phyloP scores from a whole-genome alignment of 352 stramenopile genomes.

The Globisporangium abappressorium region DNA sequence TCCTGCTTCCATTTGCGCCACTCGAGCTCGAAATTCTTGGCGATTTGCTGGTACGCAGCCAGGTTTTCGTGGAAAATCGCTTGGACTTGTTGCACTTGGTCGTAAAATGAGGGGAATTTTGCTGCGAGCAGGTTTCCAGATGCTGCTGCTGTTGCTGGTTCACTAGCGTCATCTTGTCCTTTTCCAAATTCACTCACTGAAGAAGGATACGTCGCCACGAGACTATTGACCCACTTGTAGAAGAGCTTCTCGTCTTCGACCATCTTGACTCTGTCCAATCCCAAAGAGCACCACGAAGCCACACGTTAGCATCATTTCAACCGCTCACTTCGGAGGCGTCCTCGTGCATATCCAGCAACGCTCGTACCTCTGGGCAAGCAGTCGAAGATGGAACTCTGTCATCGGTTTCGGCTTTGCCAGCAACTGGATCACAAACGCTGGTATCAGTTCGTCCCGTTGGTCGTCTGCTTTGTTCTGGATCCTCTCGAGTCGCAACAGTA shows the following conservation, averaged over 20 bases:
- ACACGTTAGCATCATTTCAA: neutral
- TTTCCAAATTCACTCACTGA: neutral
- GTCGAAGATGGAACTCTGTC: constrained; percentile 39
- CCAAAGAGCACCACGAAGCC: neutral
- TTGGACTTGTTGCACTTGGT: constrained; percentile 30
- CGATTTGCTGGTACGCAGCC: constrained; percentile 28
- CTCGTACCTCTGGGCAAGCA: constrained; percentile 37
- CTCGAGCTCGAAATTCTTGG: constrained; percentile 28
- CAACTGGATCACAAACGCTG: constrained; percentile 41
- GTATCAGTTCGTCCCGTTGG: constrained; percentile 28
- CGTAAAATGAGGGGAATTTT: constrained; percentile 16
- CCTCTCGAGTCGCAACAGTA: constrained; percentile 34
- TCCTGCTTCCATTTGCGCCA: constrained; percentile 38
- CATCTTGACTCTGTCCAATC: constrained; percentile 46
- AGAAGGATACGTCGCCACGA: constrained; percentile 25
- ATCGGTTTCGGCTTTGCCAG: constrained; percentile 25
- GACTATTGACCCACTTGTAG: constrained; percentile 70
- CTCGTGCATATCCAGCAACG: neutral
- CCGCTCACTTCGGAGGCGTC: neutral
- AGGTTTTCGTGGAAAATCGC: constrained; percentile 26
- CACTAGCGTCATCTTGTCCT: neutral
- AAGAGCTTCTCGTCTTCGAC: constrained; percentile 57
- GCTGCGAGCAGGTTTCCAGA: neutral
- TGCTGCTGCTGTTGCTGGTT: neutral
- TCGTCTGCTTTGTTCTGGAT: constrained; percentile 26